Conservation (phyloP, 164 flowering plant species). For the Stephania japonica region DNA sequence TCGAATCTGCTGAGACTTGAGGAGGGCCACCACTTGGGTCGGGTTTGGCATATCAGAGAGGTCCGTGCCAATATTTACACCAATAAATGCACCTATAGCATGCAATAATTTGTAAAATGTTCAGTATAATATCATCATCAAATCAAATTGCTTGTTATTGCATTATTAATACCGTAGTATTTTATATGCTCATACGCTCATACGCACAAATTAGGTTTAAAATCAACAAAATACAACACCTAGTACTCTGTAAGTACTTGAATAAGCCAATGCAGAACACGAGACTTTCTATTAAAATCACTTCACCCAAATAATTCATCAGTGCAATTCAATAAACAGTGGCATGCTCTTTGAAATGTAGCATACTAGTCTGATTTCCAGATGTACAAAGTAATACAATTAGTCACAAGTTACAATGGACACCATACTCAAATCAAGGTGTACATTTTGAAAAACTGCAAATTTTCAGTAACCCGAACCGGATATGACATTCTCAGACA, state of each 20-base stretch:
- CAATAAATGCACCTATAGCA: conserved; percentile 58
- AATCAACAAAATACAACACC: not conserved
- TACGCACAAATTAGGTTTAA: not conserved
- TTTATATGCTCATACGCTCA: not conserved
- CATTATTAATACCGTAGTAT: not conserved
- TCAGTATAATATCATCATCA: not conserved
- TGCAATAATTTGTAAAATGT: not conserved
- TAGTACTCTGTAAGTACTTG: not conserved
- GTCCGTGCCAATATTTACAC: conserved; percentile 77
- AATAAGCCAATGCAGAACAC: not conserved
- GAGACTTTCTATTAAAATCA: not conserved
- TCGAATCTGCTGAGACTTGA: conserved; percentile 70
- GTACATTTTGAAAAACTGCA: not conserved
- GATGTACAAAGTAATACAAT: not conserved
- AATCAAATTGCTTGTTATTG: not conserved
- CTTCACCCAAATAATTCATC: not conserved
- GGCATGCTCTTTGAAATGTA: not conserved
- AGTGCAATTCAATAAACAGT: too few species aligned
- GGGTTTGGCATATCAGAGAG: conserved; percentile 81
- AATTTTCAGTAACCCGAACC: not conserved
- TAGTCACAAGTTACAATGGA: not conserved
- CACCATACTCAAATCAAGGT: not conserved
- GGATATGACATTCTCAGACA: not conserved
- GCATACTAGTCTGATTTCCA: not conserved
- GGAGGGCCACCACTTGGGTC: conserved; percentile 80